Evolutionary conservation across 2,329 filamentous ascomycete species (phyloP), one percentile per base, ranked within the genome.

Genomic region (Alternaria burnsii): DNA sequence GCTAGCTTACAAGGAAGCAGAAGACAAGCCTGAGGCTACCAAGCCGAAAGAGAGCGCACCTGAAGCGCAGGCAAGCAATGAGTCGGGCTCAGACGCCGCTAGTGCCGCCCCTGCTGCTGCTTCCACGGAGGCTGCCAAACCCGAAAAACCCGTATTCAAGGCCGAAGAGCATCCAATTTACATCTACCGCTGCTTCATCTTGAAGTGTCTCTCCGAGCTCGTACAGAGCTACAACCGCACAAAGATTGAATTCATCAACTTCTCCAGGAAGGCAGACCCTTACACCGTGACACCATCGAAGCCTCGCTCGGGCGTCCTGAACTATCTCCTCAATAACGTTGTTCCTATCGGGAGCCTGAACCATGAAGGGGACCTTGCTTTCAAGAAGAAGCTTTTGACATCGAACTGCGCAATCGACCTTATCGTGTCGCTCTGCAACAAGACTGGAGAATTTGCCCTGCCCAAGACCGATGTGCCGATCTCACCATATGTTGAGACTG

Each of bases 171-270:
- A 99, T 76, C 93, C 94, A 0, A 97, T 97, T 61, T 99, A 97
- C 80, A 90, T 98, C 54, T 99, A 98, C 75, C 89, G 95, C 48
- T 97, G 94, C 81, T 97, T 98, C 82, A 82, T 99, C 52, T 86
- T 99, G 32, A 93, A 95, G 75, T 97, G 94, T 72, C 83, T 99
- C 40, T 90, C 93, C 0, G 95, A 99, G 78, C 86, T 99, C 14
- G 84, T 99, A 14, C 89, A 91, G 58, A 96, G 91, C 72, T 99
- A 98, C 81, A 97, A 93, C 69, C 89, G 93, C 55, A 92, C 93
- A 9, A 99, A 99, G 84, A 88, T 99, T 43, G 96, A 99, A 76
- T 98, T 99, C 76, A 97, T 99, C 82, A 98, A 97, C 78, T 99
- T 97, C 82, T 98, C 96, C 68, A 90, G 94, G 62, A 97, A 94